These are phyloP conservation scores for Bipolaris oryzae DNA, from an alignment of 2,329 filamentous ascomycete genomes.

Conservation along the genomic window DNA sequence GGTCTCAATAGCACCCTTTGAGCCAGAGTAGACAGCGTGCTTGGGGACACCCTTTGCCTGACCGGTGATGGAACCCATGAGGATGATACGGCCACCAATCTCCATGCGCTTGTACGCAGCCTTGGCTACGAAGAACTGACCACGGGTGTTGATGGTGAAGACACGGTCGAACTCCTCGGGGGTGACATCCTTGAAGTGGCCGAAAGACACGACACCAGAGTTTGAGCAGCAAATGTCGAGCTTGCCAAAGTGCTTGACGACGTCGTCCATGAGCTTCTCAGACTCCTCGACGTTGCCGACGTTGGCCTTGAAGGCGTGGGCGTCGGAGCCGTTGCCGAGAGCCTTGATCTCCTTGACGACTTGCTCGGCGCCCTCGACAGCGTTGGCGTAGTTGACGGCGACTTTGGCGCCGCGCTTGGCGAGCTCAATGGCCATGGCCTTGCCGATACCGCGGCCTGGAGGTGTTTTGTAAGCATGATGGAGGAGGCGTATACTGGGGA, in stretches of 20 bases:
- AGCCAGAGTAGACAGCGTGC: conserved; percentile 60
- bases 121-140: conserved; percentile 67
- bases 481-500: not conserved
- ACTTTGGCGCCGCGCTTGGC: conserved; percentile 69
- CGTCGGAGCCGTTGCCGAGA: conserved; percentile 63
- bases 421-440: conserved; percentile 70
- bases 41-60: conserved; percentile 63
- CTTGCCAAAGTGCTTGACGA: conserved; percentile 67
- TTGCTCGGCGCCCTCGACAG: conserved; percentile 66
- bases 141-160: conserved; percentile 66
- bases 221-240: conserved; percentile 75
- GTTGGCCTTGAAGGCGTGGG: conserved; percentile 70
- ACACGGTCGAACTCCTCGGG: conserved; percentile 64
- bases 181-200: conserved; percentile 60
- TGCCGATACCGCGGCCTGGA: conserved; percentile 67
- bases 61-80: conserved; percentile 63
- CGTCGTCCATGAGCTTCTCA: conserved; percentile 66
- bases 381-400: conserved; percentile 72
- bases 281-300: conserved; percentile 69
- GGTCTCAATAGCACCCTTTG: conserved; percentile 62
- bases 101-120: conserved; percentile 61
- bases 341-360: conserved; percentile 70
- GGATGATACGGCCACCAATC: conserved; percentile 59
- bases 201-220: conserved; percentile 63
- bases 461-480: conserved; percentile 22